These are phyloP conservation scores for Bipolaris gigantea DNA, from an alignment of 2,329 filamentous ascomycete genomes.

Conservation along the genomic window DNA sequence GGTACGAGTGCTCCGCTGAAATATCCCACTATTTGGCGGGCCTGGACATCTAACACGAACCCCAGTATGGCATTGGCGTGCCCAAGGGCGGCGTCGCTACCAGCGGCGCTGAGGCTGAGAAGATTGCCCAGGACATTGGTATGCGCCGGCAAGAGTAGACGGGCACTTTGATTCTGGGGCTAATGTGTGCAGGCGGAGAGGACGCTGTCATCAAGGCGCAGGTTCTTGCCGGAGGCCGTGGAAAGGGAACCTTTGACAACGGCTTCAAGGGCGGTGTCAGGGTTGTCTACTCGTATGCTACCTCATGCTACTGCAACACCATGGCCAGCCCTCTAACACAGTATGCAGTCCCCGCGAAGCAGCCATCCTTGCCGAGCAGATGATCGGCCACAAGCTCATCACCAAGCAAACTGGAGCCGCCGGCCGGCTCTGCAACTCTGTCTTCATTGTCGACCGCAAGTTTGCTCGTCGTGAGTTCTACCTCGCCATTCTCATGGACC, in stretches of 20 bases:
- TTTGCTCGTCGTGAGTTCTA: conserved; percentile 99
- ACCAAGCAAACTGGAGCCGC: conserved; percentile 97
- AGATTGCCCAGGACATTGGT: conserved; percentile 87
- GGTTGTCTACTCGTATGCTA: conserved; percentile 86
- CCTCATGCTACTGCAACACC: conserved; percentile 3
- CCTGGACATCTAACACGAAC: conserved; percentile 28
- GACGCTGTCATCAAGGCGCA: conserved; percentile 99
- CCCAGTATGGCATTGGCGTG: conserved; percentile 89
- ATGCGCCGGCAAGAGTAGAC: conserved; percentile 34
- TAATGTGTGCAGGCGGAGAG: conserved; percentile 63
- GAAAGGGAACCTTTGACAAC: conserved; percentile 97
- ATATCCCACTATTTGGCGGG: conserved; percentile 9
- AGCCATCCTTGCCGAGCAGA: conserved; percentile 97
- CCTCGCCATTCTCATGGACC: conserved; percentile 98
- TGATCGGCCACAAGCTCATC: conserved; percentile 99
- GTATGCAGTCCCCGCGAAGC: conserved; percentile 73
- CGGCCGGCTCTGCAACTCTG: conserved; percentile 92
- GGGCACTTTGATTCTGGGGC: conserved; percentile 20
- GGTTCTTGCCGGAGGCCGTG: conserved; percentile 94
- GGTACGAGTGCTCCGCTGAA: conserved; percentile 47
- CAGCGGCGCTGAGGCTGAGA: conserved; percentile 83
- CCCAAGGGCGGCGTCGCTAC: conserved; percentile 87
- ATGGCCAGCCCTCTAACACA: conserved; percentile 15
- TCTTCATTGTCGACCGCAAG: conserved; percentile 99
- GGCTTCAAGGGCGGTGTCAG: conserved; percentile 98